A percentile compares a stretch with the other conserved stretches of the same genome.
phyloP scores from a whole-genome alignment of 768 basidiomycete genomes.

The Termitomyces sp. region DNA sequence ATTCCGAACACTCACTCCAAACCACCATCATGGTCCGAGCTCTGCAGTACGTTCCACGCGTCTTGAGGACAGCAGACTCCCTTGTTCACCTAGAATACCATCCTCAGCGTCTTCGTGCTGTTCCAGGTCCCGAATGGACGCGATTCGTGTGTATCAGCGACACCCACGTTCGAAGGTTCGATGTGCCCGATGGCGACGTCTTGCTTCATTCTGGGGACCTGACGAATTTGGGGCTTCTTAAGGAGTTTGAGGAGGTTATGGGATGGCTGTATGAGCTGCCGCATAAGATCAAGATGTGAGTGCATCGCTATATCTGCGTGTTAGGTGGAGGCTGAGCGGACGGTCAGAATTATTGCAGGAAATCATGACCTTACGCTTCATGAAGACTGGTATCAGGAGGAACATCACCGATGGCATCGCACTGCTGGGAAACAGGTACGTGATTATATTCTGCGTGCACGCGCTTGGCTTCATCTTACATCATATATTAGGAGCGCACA shows the following conservation, averaged over 20 bases:
- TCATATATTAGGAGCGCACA: background rate
- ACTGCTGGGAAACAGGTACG: background rate
- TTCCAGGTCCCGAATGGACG: slow-evolving; percentile 43
- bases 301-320: slow-evolving; percentile 3
- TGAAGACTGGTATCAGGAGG: background rate
- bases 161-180: slow-evolving; percentile 45
- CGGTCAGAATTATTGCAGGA: slow-evolving; percentile 52
- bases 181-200: slow-evolving; percentile 62
- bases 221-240: slow-evolving; percentile 45
- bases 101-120: slow-evolving; percentile 25
- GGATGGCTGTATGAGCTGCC: slow-evolving; percentile 58
- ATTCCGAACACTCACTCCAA: background rate
- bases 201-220: slow-evolving; percentile 66
- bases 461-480: background rate
- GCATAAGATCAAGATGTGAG: slow-evolving; percentile 60
- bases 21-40: background rate
- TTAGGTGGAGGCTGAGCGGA: background rate
- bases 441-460: background rate
- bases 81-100: slow-evolving; percentile 40
- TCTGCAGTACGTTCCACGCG: background rate
- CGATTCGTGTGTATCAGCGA: slow-evolving; percentile 63
- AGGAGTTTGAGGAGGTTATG: slow-evolving; percentile 48
- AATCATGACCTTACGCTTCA: slow-evolving; percentile 51
- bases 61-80: background rate
- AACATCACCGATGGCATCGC: background rate